A percentile compares a stretch with the other conserved stretches of the same genome.
phyloP scores from a whole-genome alignment of 768 basidiomycete species.

The Collybiopsis luxurians region DNA sequence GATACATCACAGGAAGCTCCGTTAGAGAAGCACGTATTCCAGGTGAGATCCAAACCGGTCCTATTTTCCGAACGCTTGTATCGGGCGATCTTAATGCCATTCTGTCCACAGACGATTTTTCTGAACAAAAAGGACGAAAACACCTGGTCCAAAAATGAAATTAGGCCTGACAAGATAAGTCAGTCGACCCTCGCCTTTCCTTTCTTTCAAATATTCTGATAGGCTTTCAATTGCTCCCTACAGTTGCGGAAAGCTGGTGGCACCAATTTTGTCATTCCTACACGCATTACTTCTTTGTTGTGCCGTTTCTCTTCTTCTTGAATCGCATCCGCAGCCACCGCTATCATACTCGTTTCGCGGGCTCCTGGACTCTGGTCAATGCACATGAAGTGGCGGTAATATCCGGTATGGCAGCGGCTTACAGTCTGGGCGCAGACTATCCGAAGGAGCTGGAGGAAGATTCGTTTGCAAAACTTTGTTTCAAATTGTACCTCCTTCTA shows the following conservation, averaged over 20 bases:
- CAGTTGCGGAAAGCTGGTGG: slow-evolving; percentile 34
- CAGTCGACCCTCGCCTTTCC: not conserved
- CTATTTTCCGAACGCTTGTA: not conserved
- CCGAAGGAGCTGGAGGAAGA: slow-evolving; percentile 12
- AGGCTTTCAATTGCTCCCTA: not conserved
- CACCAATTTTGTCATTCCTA: slow-evolving; percentile 40
- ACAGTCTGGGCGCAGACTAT: slow-evolving; percentile 28
- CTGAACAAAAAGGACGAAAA: slow-evolving; percentile 33
- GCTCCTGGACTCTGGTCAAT: slow-evolving; percentile 32
- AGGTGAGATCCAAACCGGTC: slow-evolving; percentile 12
- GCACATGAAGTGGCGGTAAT: slow-evolving; percentile 35
- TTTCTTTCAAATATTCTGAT: not conserved
- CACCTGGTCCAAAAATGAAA: slow-evolving; percentile 33
- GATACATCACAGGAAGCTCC: slow-evolving; percentile 17
- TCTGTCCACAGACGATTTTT: slow-evolving; percentile 29
- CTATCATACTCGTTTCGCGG: slow-evolving; percentile 27
- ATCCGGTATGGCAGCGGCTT: slow-evolving; percentile 40
- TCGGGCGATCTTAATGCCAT: not conserved
- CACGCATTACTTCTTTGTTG: slow-evolving; percentile 34
- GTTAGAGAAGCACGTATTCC: slow-evolving; percentile 31
- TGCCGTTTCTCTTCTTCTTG: slow-evolving; percentile 37
- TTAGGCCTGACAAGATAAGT: slow-evolving; percentile 26
- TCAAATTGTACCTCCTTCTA: slow-evolving; percentile 10
- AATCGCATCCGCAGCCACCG: slow-evolving; percentile 24
- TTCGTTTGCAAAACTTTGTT: slow-evolving; percentile 5